Conservation (phyloP, 1,284 basidiomycete species). For the Caloboletus firmus region DNA sequence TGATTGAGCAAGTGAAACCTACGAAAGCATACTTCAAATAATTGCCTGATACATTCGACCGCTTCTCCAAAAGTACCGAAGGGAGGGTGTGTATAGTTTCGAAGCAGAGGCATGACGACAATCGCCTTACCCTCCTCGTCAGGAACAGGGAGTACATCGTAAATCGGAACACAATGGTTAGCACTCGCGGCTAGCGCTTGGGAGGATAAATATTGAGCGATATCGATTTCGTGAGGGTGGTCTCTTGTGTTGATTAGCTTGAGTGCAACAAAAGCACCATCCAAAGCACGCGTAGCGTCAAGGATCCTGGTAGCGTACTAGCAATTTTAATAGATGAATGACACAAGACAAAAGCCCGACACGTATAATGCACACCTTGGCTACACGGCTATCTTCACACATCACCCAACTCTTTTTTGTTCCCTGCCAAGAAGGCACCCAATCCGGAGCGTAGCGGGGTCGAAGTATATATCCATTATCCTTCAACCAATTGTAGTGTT, state of each 20-base stretch:
- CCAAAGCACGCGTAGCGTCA: conserved; percentile 34
- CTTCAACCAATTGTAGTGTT: conserved; percentile 31
- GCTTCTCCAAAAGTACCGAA: conserved; percentile 38
- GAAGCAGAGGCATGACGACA: conserved; percentile 36
- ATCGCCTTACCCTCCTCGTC: conserved; percentile 18
- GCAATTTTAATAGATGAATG: background rate
- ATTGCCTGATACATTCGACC: conserved; percentile 35
- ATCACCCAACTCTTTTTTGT: conserved; percentile 21
- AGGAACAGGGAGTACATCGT: conserved; percentile 26
- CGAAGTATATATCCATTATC: conserved; percentile 29
- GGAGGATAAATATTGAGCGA: conserved; percentile 24
- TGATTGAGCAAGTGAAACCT: fast-evolving
- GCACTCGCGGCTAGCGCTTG: conserved; percentile 9
- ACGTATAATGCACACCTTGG: background rate
- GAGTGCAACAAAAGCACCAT: conserved; percentile 31
- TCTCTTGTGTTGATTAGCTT: conserved; percentile 28
- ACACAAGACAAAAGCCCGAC: background rate
- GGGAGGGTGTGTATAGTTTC: conserved; percentile 14
- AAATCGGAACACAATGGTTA: conserved; percentile 40
- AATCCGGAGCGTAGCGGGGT: conserved; percentile 26
- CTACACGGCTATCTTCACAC: conserved; percentile 29
- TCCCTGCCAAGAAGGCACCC: conserved; percentile 29
- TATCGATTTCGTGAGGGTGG: conserved; percentile 30
- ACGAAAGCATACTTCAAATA: conserved; percentile 35
- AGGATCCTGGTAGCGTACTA: conserved; percentile 25